Evolutionary conservation across 2,329 filamentous ascomycete species (phyloP).

Genomic region (Ophiostoma fasciatum): DNA sequence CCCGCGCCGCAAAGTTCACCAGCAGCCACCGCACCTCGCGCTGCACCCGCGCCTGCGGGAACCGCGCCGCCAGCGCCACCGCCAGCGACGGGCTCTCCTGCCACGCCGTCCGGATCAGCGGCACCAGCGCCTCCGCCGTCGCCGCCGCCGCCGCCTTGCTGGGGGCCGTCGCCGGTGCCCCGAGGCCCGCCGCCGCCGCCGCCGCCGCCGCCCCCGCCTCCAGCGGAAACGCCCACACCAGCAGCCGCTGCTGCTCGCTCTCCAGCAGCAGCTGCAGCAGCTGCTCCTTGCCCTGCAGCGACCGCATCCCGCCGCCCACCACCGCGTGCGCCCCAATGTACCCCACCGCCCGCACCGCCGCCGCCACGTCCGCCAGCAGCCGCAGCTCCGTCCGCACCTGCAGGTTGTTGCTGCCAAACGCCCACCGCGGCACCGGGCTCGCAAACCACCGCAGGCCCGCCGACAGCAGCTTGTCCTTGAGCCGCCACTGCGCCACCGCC

Average conservation of each 20-base stretch:
- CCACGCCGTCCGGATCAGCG: constrained; percentile 74
- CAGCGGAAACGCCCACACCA: constrained; percentile 81
- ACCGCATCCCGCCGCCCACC: constrained; percentile 42
- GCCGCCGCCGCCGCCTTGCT: constrained; percentile 14
- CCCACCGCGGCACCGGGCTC: constrained; percentile 72
- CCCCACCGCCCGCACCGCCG: constrained; percentile 48
- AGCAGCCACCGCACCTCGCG: constrained; percentile 68
- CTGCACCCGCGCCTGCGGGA: constrained; percentile 57
- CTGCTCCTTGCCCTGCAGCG: constrained; percentile 64
- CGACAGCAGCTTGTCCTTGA: constrained; percentile 81
- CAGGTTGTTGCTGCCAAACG: constrained; percentile 83
- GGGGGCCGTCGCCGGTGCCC: not conserved
- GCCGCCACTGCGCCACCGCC: constrained; percentile 54
- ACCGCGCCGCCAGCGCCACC: constrained; percentile 69
- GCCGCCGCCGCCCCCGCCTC: constrained; percentile 35
- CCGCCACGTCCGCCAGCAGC: constrained; percentile 60
- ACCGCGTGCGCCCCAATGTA: constrained; percentile 38
- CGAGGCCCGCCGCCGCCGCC: constrained; percentile 20
- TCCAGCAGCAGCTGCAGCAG: constrained; percentile 68
- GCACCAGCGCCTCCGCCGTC: constrained; percentile 35
- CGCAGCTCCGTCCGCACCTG: constrained; percentile 89
- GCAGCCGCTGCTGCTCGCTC: constrained; percentile 69
- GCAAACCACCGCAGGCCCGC: constrained; percentile 83
- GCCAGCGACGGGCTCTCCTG: constrained; percentile 69
- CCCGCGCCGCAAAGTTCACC: constrained; percentile 71